Conservation (phyloP, 2,329 filamentous ascomycete genomes). For the Ascochyta koolunga region DNA sequence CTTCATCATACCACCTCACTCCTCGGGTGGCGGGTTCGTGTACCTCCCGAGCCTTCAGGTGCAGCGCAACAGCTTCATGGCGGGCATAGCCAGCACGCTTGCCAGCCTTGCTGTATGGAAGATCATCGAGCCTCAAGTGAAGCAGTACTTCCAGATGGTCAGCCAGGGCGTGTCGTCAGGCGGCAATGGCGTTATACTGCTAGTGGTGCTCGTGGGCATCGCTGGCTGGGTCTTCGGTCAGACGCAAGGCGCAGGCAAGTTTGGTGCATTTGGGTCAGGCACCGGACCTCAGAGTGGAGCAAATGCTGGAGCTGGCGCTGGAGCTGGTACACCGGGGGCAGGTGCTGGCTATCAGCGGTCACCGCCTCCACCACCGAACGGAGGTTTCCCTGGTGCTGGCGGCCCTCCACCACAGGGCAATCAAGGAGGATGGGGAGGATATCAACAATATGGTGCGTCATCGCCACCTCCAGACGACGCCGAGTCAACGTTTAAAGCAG, state of each 20-base stretch:
- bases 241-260: slow-evolving; percentile 61
- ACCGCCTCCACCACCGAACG: slow-evolving; percentile 40
- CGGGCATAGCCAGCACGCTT: slow-evolving; percentile 80
- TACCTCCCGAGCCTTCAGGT: slow-evolving; percentile 90
- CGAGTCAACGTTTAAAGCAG: slow-evolving; percentile 40
- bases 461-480: slow-evolving; percentile 40
- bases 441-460: slow-evolving; percentile 40
- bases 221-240: slow-evolving; percentile 79
- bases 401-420: slow-evolving; percentile 40
- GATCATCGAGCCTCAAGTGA: slow-evolving; percentile 73
- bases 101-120: slow-evolving; percentile 75
- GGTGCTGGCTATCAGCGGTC: slow-evolving; percentile 40
- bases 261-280: slow-evolving; percentile 33
- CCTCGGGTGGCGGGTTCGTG: slow-evolving; percentile 84
- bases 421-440: slow-evolving; percentile 31
- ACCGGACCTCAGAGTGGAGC: slow-evolving; percentile 41
- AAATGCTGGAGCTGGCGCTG: slow-evolving; percentile 41
- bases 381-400: slow-evolving; percentile 41
- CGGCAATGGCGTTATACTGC: slow-evolving; percentile 72
- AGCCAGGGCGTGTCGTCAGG: slow-evolving; percentile 62
- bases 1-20: slow-evolving; percentile 93
- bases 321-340: slow-evolving; percentile 28
- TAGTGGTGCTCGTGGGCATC: slow-evolving; percentile 75
- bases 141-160: slow-evolving; percentile 73
- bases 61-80: slow-evolving; percentile 88